phyloP scores from a whole-genome alignment of 2,329 filamentous ascomycete genomes.

The Lecanicillium sp. region DNA sequence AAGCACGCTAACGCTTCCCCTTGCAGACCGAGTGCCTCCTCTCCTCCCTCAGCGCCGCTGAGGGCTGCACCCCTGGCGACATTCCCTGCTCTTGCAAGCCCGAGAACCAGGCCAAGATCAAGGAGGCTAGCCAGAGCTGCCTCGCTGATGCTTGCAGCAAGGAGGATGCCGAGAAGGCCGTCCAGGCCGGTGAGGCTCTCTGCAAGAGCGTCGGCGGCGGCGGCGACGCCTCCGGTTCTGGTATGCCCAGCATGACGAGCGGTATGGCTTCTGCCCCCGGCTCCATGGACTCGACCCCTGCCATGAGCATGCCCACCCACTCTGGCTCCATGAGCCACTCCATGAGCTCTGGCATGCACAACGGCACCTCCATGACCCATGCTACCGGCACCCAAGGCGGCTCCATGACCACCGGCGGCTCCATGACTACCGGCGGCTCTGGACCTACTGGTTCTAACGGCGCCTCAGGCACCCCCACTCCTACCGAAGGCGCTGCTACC shows the following conservation, averaged over 20 bases:
- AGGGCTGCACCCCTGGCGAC: slow-evolving; percentile 27
- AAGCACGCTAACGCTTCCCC: slow-evolving; percentile 1
- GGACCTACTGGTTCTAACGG: slow-evolving; percentile 5
- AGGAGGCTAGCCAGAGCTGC: slow-evolving; percentile 21
- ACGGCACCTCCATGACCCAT: slow-evolving; percentile 5
- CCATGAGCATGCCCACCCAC: background rate
- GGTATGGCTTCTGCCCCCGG: slow-evolving; percentile 5
- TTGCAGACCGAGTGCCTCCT: slow-evolving; percentile 25
- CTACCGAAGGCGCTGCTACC: slow-evolving; percentile 2
- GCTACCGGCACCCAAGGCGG: slow-evolving; percentile 6
- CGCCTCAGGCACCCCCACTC: slow-evolving; percentile 1
- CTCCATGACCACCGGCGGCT: background rate
- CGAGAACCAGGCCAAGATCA: slow-evolving; percentile 22
- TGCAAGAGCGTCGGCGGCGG: slow-evolving; percentile 11
- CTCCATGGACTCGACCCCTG: background rate
- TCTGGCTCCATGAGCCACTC: background rate
- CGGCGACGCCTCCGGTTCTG: slow-evolving; percentile 1
- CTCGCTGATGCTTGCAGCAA: slow-evolving; percentile 25
- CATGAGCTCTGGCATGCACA: slow-evolving; percentile 4
- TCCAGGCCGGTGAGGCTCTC: slow-evolving; percentile 20
- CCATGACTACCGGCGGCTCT: slow-evolving; percentile 1
- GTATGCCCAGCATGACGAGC: background rate
- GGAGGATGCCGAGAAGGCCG: slow-evolving; percentile 23
- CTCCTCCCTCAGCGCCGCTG: slow-evolving; percentile 21
- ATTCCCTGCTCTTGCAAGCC: slow-evolving; percentile 31